Evolutionary conservation across 2,329 filamentous ascomycete species (phyloP).

Genomic region (Chaetomium strumarium): DNA sequence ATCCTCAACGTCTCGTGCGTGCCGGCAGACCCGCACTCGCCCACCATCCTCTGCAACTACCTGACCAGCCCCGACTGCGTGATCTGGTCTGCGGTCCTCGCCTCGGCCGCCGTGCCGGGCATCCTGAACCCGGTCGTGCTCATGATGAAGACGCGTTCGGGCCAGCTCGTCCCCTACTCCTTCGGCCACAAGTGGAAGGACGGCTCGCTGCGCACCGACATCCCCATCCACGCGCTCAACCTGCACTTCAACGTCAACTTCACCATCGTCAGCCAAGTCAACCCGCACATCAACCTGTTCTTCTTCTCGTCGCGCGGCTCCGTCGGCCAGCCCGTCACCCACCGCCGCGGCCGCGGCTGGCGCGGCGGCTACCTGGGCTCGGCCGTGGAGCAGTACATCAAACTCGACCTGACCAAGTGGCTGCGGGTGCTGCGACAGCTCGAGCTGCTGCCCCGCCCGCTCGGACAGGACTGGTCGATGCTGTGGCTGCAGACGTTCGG

Average conservation of each 20-base stretch:
- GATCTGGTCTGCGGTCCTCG: slow-evolving; percentile 94
- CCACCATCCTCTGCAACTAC: slow-evolving; percentile 88
- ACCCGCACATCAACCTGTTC: slow-evolving; percentile 97
- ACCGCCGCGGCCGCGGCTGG: slow-evolving; percentile 90
- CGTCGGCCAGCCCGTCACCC: slow-evolving; percentile 88
- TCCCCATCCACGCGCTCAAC: slow-evolving; percentile 89
- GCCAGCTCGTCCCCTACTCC: slow-evolving; percentile 77
- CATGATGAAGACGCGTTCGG: slow-evolving; percentile 77
- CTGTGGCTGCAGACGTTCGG: slow-evolving; percentile 94
- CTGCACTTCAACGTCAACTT: slow-evolving; percentile 98
- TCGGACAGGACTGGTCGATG: slow-evolving; percentile 95
- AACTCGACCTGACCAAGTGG: slow-evolving; percentile 96
- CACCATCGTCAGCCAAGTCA: slow-evolving; percentile 81
- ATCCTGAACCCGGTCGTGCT: slow-evolving; percentile 94
- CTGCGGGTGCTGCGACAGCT: slow-evolving; percentile 89
- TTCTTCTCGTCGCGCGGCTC: slow-evolving; percentile 94
- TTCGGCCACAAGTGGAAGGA: slow-evolving; percentile 99
- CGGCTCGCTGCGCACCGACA: slow-evolving; percentile 87
- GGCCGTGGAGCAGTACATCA: slow-evolving; percentile 89
- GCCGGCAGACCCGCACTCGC: slow-evolving; percentile 90
- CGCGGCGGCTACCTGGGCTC: slow-evolving; percentile 90
- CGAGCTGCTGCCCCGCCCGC: slow-evolving; percentile 79
- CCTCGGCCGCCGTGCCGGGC: slow-evolving; percentile 90
- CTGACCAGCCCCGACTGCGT: slow-evolving; percentile 94
- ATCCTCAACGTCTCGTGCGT: slow-evolving; percentile 96